Evolutionary conservation across 805 yeast species (phyloP).

Genomic region (Candida verbasci): DNA sequence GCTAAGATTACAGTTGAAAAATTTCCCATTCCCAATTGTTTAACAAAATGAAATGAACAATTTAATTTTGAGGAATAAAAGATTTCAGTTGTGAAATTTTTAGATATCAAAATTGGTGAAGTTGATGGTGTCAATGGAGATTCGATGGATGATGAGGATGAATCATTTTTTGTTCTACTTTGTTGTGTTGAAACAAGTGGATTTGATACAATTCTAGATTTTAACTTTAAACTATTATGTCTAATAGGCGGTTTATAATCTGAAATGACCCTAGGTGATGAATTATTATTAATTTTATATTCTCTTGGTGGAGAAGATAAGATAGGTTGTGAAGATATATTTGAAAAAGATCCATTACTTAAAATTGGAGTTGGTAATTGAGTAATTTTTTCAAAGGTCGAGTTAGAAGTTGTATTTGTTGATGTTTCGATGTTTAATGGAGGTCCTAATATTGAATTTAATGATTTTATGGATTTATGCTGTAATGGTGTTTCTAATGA

Average conservation of each 20-base stretch:
- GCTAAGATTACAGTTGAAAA: constrained; percentile 63
- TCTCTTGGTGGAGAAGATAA: constrained; percentile 6
- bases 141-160: constrained; percentile 4
- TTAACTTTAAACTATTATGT: constrained; percentile 13
- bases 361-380: constrained; percentile 46
- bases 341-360: constrained; percentile 16
- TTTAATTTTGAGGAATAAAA: constrained; percentile 5
- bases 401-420: constrained; percentile 3
- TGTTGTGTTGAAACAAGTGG: constrained; percentile 13
- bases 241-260: constrained; percentile 32
- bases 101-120: constrained; percentile 5
- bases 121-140: constrained; percentile 8
- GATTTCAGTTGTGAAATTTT: constrained; percentile 2
- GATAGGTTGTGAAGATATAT: constrained; percentile 6
- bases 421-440: background rate
- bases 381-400: constrained; percentile 27
- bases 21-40: constrained; percentile 58
- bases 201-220: constrained; percentile 17
- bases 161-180: constrained; percentile 8
- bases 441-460: constrained; percentile 3
- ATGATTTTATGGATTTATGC: constrained; percentile 1
- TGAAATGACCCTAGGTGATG: constrained; percentile 26
- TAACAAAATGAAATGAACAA: constrained; percentile 11
- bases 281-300: background rate
- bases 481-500: constrained; percentile 3